Evolutionary conservation across 768 basidiomycete genomes (phyloP), one percentile per base, ranked within the genome.

Genomic region (Leccinum aurantiacum): DNA sequence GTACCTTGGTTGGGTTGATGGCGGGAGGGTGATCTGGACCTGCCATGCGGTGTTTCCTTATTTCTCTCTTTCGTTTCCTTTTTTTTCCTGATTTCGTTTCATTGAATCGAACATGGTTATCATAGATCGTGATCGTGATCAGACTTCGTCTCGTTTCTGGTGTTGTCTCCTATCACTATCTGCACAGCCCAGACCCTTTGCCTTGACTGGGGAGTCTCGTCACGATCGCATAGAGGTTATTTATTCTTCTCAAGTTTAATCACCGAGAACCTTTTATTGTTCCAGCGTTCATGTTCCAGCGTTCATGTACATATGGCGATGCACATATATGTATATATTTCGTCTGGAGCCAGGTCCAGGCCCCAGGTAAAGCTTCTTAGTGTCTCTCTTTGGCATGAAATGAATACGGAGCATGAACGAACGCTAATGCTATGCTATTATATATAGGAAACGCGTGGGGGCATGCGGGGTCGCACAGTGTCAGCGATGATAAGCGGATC

Each of bases 201-300:
- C 19, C 19, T 10, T 46, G 44, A 19, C 44, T 44, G 41, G 41
- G 41, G 41, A 44, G 41, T 19, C 41, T 46, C 44, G 44, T 46
- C 44, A 46, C 44, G 44, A 46, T 46, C 44, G 19, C 5, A 46
- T 46, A 46, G 44, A 46, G 44, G 44, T 19, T 11, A 46, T 46
- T 46, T 11, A 46, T 19, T 46, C 6, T 51, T 15, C 10, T 46
- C 48, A 51, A 41, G 51, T 57, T 64, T 65, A 66, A 65, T 68
- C 60, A 68, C 67, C 66, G 60, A 49, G n/a, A 7, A 14, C 44
- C 44, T 46, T 44, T 46, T 46, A 19, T 49, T 24, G 15, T 41
- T 15, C 37, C 22, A 37, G 37, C 29, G 0, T 59, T 62, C 54
- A 57, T 59, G 49, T 52, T 41, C 37, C 25, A 44, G 35, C 24